These are phyloP conservation scores for Helminthosporium solani DNA, from an alignment of 2,329 filamentous ascomycete species.

Conservation along the genomic window DNA sequence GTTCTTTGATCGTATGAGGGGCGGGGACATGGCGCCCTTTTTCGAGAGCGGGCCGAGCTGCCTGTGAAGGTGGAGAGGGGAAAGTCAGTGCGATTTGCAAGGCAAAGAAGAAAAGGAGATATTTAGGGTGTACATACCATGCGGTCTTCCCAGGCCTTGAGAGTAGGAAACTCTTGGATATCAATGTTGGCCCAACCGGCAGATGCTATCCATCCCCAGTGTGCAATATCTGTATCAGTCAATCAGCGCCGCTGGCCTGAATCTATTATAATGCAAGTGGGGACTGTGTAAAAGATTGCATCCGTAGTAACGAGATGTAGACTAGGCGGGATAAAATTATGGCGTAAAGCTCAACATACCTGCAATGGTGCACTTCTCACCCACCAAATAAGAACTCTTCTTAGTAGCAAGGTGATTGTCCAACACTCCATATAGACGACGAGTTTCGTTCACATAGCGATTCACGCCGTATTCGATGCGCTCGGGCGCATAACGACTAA, in stretches of 20 bases:
- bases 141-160: conserved; percentile 75
- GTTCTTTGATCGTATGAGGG: conserved; percentile 61
- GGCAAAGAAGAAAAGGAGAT: neutral
- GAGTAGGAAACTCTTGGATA: conserved; percentile 70
- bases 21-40: conserved; percentile 73
- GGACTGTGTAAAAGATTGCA: too few species aligned
- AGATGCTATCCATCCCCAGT: conserved; percentile 73
- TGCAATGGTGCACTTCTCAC: conserved; percentile 62
- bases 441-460: conserved; percentile 79
- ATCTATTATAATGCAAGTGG: neutral
- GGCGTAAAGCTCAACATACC: conserved; percentile 23
- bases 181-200: conserved; percentile 64
- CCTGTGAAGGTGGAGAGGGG: conserved; percentile 14
- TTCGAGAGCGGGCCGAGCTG: conserved; percentile 69
- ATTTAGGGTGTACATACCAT: conserved; percentile 45
- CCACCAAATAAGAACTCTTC: conserved; percentile 56
- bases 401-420: conserved; percentile 65
- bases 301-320: too few species aligned
- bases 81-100: neutral
- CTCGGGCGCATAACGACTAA: conserved; percentile 77
- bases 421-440: conserved; percentile 76
- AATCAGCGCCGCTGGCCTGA: conserved; percentile 49
- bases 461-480: conserved; percentile 80
- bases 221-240: conserved; percentile 63
- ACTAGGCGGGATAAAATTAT: too few species aligned